Conservation (phyloP, 2,329 filamentous ascomycete genomes). For the Nemania bipapillata region DNA sequence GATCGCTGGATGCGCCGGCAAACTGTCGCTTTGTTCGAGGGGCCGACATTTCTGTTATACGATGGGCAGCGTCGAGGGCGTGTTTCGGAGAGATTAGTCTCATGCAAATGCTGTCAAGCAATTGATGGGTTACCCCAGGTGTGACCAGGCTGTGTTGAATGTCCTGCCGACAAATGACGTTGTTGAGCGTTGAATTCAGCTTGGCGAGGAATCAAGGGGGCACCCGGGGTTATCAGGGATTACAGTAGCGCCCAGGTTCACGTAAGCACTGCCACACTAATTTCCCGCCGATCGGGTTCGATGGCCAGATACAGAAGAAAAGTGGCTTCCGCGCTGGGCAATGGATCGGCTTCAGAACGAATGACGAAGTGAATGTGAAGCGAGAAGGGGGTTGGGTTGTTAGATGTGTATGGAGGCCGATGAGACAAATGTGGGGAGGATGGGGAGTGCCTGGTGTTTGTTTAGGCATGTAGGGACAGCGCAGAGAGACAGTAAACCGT, state of each 20-base stretch:
- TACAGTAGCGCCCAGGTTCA: background rate
- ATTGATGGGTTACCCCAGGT: conserved; percentile 11
- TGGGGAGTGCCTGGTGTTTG: no score
- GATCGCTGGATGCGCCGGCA: conserved; percentile 67
- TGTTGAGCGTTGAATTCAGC: conserved; percentile 10
- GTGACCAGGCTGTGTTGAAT: conserved; percentile 24
- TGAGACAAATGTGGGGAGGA: conserved; percentile 24
- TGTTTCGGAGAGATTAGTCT: conserved; percentile 29
- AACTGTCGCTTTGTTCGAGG: conserved; percentile 71
- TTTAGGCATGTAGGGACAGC: no score
- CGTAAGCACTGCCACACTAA: conserved; percentile 25
- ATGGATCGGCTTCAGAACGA: conserved; percentile 9
- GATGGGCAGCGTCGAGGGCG: background rate
- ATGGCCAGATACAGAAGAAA: conserved; percentile 14
- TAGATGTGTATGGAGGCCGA: conserved; percentile 13
- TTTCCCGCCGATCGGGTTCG: conserved; percentile 17
- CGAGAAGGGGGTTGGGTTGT: conserved; percentile 20
- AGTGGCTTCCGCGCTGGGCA: background rate
- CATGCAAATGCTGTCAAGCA: conserved; percentile 18
- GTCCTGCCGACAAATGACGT: conserved; percentile 28
- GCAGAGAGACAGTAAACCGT: no score
- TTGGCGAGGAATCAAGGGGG: conserved; percentile 12
- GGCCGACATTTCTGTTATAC: conserved; percentile 58
- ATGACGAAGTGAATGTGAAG: conserved; percentile 32
- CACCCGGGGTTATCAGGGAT: background rate